Conservation (phyloP, 441 rosid genomes). For the Euphorbia celastroides region DNA sequence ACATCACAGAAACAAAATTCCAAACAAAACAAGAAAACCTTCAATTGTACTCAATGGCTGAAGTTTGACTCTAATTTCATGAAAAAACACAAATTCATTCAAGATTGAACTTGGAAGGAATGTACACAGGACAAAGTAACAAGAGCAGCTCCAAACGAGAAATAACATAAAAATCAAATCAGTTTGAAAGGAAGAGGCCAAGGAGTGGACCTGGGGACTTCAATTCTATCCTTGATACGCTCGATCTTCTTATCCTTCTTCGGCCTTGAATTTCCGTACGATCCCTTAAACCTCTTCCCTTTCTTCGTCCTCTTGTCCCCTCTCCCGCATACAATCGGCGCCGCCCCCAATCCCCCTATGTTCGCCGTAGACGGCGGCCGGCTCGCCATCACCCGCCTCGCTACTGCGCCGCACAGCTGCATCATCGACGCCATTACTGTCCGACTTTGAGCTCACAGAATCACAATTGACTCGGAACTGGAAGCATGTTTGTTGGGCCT, state of each 20-base stretch:
- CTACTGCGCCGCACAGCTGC: conserved; percentile 62
- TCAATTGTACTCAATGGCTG: background rate
- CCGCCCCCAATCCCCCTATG: conserved; percentile 22
- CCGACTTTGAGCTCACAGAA: background rate
- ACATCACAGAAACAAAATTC: background rate
- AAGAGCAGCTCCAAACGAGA: background rate
- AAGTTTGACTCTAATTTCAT: background rate
- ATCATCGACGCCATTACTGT: conserved; percentile 44
- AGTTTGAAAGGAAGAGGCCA: conserved; percentile 99
- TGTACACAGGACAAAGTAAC: background rate
- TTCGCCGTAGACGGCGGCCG: conserved; percentile 17
- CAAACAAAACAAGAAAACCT: background rate
- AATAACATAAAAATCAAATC: conserved; percentile 33
- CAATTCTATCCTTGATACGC: conserved; percentile 78
- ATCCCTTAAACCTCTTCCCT: conserved; percentile 89
- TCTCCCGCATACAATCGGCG: conserved; percentile 67
- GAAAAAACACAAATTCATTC: background rate
- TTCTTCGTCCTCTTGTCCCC: conserved; percentile 92
- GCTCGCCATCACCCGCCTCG: conserved; percentile 43
- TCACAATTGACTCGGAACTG: background rate
- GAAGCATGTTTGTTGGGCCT: background rate
- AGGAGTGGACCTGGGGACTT: conserved; percentile 93
- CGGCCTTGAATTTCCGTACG: conserved; percentile 81
- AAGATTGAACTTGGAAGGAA: no score
- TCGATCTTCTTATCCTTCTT: conserved; percentile 90